Evolutionary conservation across 345 rosid species (phyloP), one percentile per base, ranked within the genome.

Genomic region (Ailanthus altissimus): DNA sequence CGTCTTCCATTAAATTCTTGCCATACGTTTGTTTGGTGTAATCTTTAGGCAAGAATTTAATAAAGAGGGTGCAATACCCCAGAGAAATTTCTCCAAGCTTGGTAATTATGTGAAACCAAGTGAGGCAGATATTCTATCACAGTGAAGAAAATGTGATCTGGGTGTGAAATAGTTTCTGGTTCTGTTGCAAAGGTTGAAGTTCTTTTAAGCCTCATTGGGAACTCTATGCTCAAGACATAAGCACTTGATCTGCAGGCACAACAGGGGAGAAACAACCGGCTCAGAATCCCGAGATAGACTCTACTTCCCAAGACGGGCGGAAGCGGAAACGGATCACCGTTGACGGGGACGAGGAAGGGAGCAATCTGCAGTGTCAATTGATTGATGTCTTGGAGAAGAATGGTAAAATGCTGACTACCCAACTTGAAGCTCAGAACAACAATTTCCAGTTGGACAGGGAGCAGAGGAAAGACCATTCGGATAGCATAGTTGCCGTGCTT

Each of bases 351-450:
- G 94, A 84, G 73, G 96, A 81, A 65, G 68, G 83, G 16, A 51
- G 72, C 75, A 82, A 74, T 45, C 74, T 85, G 76, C 90, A 90
- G 43, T 58, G 50, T 46, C 91, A 89, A 20, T 72, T 93, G 81
- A 81, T 93, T 45, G 86, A 89, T 57, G 88, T 88, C 53, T 63
- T 96, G 64, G 97, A 92, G 79, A 87, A 82, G 84, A 96, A 92
- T 58, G 93, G 97, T 21, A 88, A 87, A 80, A 85, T 91, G 85
- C 83, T 96, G 79, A 85, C 86, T 10, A 88, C 94, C 53, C 98
- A 92, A 75, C 97, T 93, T 23, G 94, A 93, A 85, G 88, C 90
- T 72, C 99, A 96, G 81, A 94, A 89, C 85, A 83, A 56, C 80
- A 85, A 88, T 73, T 86, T 83, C 36, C 89, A 81, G 75, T 79